Evolutionary conservation across 345 rosid species (phyloP).

Genomic region (Jatropha curcas): DNA sequence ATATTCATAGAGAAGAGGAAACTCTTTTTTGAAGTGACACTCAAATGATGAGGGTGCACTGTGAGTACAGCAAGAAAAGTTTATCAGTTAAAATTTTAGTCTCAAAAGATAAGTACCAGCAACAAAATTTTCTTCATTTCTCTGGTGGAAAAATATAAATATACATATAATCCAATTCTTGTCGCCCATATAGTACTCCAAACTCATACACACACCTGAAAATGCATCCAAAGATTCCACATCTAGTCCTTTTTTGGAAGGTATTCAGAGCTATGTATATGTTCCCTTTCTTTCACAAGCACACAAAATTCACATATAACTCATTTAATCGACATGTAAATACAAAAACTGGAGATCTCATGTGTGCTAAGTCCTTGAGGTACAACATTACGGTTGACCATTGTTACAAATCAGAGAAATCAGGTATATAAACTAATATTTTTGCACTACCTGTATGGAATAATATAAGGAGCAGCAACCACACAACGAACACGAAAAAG

Average conservation of each 20-base stretch:
- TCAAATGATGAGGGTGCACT: conserved; percentile 88
- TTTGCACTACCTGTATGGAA: conserved; percentile 77
- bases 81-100: not conserved
- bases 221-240: not conserved
- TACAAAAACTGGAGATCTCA: not conserved
- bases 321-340: not conserved
- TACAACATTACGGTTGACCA: not conserved
- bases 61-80: conserved; percentile 6
- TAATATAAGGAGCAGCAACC: conserved; percentile 89
- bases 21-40: conserved; percentile 52
- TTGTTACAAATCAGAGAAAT: not conserved
- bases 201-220: not conserved
- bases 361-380: not conserved
- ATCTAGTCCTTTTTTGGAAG: too few species aligned
- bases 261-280: too few species aligned
- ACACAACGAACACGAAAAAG: conserved; percentile 65
- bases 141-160: not conserved
- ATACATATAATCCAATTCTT: not conserved
- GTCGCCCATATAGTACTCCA: not conserved
- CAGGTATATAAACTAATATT: conserved; percentile 2
- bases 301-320: not conserved
- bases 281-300: not conserved
- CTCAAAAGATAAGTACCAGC: not conserved
- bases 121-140: not conserved
- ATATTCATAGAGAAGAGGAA: conserved; percentile 62